phyloP scores from a whole-genome alignment of 2,329 filamentous ascomycete species.

The Calonectria pseudoreteaudii region DNA sequence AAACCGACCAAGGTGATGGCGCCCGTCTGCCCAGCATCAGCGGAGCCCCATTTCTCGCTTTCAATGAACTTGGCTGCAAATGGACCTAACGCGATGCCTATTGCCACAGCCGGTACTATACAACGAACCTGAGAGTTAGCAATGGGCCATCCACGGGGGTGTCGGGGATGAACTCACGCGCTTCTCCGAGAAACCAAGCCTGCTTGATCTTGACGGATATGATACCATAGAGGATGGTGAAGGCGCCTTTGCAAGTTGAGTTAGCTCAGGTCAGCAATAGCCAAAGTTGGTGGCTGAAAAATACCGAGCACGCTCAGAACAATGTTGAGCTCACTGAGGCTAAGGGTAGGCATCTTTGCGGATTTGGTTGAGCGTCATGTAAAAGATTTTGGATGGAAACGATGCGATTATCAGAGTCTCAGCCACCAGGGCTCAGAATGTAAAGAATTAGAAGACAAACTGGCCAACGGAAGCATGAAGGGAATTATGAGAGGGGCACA shows the following conservation, averaged over 20 bases:
- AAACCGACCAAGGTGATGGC: slow-evolving; percentile 54
- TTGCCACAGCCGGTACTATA: slow-evolving; percentile 66
- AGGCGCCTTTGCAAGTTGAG: slow-evolving; percentile 50
- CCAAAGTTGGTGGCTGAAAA: neutral
- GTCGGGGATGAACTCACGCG: slow-evolving; percentile 59
- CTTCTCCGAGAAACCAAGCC: slow-evolving; percentile 66
- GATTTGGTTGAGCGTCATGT: neutral
- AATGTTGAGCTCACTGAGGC: neutral
- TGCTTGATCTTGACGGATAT: slow-evolving; percentile 65
- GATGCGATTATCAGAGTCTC: no score
- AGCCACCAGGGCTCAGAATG: no score
- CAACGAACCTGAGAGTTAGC: no score
- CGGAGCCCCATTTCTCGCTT: slow-evolving; percentile 44
- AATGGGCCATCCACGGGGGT: no score
- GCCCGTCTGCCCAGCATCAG: slow-evolving; percentile 43
- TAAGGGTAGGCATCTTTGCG: neutral
- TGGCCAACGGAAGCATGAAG: no score
- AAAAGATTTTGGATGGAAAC: no score
- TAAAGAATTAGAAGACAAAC: no score
- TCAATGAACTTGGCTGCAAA: slow-evolving; percentile 65
- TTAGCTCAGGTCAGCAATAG: no score
- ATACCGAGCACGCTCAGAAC: neutral
- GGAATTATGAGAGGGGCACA: no score
- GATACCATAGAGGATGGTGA: slow-evolving; percentile 61
- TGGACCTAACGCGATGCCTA: slow-evolving; percentile 67